A percentile compares a stretch with the other conserved stretches of the same genome.
phyloP scores from a whole-genome alignment of 192 early-diverging fungal genomes.

The Mortierella antarctica region DNA sequence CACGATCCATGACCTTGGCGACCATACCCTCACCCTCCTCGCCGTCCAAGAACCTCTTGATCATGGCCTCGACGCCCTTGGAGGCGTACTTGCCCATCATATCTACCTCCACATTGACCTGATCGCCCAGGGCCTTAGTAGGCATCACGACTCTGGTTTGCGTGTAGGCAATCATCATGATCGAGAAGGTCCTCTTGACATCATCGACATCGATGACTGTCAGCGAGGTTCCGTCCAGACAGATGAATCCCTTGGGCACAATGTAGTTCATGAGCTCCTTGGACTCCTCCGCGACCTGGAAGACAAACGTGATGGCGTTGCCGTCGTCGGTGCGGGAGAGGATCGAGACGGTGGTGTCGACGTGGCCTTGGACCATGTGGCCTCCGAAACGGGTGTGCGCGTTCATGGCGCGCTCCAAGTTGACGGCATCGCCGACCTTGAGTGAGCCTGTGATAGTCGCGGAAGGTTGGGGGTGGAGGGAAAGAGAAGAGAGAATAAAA shows the following conservation, averaged over 20 bases:
- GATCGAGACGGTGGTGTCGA: slow-evolving; percentile 88
- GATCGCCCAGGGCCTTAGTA: slow-evolving; percentile 71
- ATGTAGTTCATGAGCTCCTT: slow-evolving; percentile 81
- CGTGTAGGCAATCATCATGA: slow-evolving; percentile 98
- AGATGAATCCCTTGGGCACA: slow-evolving; percentile 95
- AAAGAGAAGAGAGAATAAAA: neutral
- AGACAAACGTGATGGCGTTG: slow-evolving; percentile 82
- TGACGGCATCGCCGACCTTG: slow-evolving; percentile 83
- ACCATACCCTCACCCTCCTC: slow-evolving; percentile 48
- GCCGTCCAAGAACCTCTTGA: slow-evolving; percentile 63
- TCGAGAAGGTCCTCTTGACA: slow-evolving; percentile 76
- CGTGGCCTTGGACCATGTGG: slow-evolving; percentile 95
- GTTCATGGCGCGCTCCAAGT: slow-evolving; percentile 94
- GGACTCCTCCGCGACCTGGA: slow-evolving; percentile 59
- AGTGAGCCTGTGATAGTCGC: slow-evolving; percentile 63
- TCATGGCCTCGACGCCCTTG: slow-evolving; percentile 80
- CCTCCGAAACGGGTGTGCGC: slow-evolving; percentile 92
- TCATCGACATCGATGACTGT: slow-evolving; percentile 93
- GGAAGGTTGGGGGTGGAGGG: neutral
- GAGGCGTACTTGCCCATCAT: slow-evolving; percentile 95
- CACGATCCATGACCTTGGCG: slow-evolving; percentile 42
- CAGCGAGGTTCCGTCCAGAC: slow-evolving; percentile 93
- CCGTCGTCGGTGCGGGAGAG: slow-evolving; percentile 82
- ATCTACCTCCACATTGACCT: slow-evolving; percentile 97
- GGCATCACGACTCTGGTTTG: slow-evolving; percentile 88